Evolutionary conservation across 345 rosid species (phyloP), one percentile per base, ranked within the genome.

Genomic region (Cardamine resedifolia): DNA sequence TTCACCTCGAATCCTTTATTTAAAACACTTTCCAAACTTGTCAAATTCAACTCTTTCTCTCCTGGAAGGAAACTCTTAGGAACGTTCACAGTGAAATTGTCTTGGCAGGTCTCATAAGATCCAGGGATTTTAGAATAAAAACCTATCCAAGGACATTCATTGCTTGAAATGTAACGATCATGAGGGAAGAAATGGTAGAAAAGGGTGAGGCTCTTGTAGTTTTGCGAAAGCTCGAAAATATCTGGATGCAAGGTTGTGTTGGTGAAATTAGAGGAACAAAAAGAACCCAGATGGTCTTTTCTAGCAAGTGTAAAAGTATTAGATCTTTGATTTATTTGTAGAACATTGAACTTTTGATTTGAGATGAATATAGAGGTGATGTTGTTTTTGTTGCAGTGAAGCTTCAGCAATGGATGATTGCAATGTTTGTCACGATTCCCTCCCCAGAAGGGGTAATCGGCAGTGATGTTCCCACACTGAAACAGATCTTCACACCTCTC

Each of bases 401-500:
- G 85, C 68, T 60, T 0, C 14, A 85, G 14, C 2, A 1, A 59
- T 2, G 70, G 85, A 62, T 76, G 50, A 7, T 84, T 84, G 10
- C 92, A 85, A n/a, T 0, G 0, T 0, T 0, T 0, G 0, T 0
- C 4, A 3, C 75, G 64, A 0, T 2, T 18, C 2, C 5, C 34
- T 58, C 89, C 86, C 78, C 63, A 71, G 68, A 87, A 83, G 47
- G 88, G 87, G 61, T 36, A 87, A 6, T 55, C 41, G 0, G 65
- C 71, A 0, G 23, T 7, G 66, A 82, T 1, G 0, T 31, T 4
- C 23, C 86, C 84, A n/a, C 89, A 87, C n/a, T 5, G 6, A 48
- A 79, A 85, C 27, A 0, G 9, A 18, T 0, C 0, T 1, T 31
- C 0, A 0, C 49, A 45, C 19, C 77, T 70, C 4, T 1, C 14